Evolutionary conservation across 176 grass and related monocot species (phyloP).

Genomic region (Avena eriantha): DNA sequence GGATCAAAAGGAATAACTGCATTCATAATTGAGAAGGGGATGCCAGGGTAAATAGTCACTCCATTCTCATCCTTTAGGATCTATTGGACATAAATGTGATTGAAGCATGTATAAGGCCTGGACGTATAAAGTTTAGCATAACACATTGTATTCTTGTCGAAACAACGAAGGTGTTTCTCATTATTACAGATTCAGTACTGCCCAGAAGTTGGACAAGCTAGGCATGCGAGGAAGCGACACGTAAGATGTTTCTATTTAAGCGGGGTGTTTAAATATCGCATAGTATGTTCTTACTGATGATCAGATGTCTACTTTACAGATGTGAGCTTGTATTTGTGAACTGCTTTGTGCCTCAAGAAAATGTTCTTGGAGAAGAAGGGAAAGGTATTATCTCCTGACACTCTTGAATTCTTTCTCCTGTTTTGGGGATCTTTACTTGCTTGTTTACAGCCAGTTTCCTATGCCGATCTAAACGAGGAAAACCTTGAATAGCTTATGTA

Average conservation of each 20-base stretch:
- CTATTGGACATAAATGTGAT: neutral
- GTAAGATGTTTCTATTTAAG: conserved; percentile 59
- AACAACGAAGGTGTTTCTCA: conserved; percentile 6
- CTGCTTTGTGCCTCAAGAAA: conserved; percentile 93
- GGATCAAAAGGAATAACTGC: conserved; percentile 97
- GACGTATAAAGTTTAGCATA: neutral
- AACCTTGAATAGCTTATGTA: neutral
- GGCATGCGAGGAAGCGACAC: conserved; percentile 98
- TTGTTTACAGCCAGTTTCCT: conserved; percentile 16
- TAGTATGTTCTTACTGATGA: neutral
- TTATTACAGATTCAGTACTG: conserved; percentile 86
- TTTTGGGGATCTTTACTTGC: neutral
- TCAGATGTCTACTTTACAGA: conserved; percentile 51
- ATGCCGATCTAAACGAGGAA: neutral
- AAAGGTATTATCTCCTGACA: conserved; percentile 61
- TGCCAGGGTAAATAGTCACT: conserved; percentile 72
- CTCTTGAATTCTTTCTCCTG: conserved; percentile 26
- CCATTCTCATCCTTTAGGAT: neutral
- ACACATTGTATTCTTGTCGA: neutral
- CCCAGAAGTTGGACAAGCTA: conserved; percentile 97
- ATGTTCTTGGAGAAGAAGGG: conserved; percentile 83
- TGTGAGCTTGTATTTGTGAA: conserved; percentile 99
- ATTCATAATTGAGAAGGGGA: conserved; percentile 98
- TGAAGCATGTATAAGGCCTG: neutral
- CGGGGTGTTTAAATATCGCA: neutral